phyloP scores from a whole-genome alignment of 2,329 filamentous ascomycete genomes.

The Alternaria novae-zelandiae region DNA sequence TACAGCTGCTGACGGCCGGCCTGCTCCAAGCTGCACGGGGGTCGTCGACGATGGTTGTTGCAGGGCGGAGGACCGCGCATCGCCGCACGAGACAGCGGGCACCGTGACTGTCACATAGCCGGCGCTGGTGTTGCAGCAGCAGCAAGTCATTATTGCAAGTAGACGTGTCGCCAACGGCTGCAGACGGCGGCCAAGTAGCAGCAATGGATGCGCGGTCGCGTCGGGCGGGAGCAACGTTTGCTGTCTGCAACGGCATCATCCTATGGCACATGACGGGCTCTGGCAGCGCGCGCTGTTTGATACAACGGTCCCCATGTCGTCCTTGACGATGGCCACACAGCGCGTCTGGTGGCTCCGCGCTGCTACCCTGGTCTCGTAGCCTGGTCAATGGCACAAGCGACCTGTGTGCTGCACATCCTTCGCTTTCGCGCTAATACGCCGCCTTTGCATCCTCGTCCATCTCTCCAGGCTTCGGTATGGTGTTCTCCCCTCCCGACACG shows the following conservation, averaged over 20 bases:
- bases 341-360: conserved; percentile 20
- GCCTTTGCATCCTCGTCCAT: conserved; percentile 11
- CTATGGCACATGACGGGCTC: conserved; percentile 5
- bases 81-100: conserved; percentile 20
- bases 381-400: conserved; percentile 38
- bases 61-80: conserved; percentile 29
- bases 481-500: not conserved
- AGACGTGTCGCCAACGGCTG: conserved; percentile 7
- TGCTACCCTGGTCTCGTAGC: conserved; percentile 25
- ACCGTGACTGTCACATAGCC: conserved; percentile 4
- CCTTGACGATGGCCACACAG: conserved; percentile 22
- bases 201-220: not conserved
- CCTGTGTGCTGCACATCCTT: conserved; percentile 20
- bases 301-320: conserved; percentile 20
- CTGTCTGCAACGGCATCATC: conserved; percentile 26
- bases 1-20: conserved; percentile 18
- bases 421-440: conserved; percentile 21
- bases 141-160: not conserved
- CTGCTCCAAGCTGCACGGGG: no score
- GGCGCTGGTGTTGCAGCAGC: conserved; percentile 4
- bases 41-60: conserved; percentile 7
- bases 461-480: not conserved
- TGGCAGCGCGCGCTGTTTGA: conserved; percentile 18
- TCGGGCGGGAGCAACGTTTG: conserved; percentile 29
- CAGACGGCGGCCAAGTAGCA: not conserved